A percentile compares a stretch with the other conserved stretches of the same genome.
Conservation (phyloP, 2,329 filamentous ascomycete species). For the Pseudocercospora pini-densiflorae region DNA sequence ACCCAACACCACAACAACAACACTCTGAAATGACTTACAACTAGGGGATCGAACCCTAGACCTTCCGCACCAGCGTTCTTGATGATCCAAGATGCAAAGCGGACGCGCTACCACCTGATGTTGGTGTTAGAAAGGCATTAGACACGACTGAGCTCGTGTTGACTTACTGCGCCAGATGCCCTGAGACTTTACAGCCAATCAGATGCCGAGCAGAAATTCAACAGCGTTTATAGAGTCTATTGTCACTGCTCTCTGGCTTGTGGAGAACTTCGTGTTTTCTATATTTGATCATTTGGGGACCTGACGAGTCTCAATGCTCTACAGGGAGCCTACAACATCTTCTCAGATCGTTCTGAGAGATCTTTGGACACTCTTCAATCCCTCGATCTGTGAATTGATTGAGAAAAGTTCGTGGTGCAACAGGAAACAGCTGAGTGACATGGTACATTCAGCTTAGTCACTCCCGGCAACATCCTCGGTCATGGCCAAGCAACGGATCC, state of each 20-base stretch:
- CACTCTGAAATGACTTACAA: background rate
- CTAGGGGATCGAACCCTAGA: constrained; percentile 17
- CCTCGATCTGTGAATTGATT: background rate
- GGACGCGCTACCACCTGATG: constrained; percentile 11
- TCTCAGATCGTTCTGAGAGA: too few species aligned
- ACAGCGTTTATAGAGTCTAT: background rate
- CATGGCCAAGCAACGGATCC: background rate
- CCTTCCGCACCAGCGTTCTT: constrained; percentile 3
- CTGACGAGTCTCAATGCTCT: too few species aligned
- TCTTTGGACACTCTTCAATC: too few species aligned
- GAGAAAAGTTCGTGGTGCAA: background rate
- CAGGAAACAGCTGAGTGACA: background rate
- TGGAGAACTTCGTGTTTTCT: too few species aligned
- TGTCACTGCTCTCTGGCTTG: too few species aligned
- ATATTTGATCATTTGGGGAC: too few species aligned
- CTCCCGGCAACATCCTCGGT: background rate
- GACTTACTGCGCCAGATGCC: background rate
- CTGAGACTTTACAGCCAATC: background rate
- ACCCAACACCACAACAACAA: background rate
- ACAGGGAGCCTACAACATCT: too few species aligned
- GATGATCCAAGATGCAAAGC: constrained; percentile 4
- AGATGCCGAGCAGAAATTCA: background rate
- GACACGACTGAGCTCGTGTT: background rate
- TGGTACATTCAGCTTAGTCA: background rate
- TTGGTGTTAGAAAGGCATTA: background rate